These are phyloP conservation scores for Lentinula guzmanii DNA, from an alignment of 768 basidiomycete species.

Conservation along the genomic window DNA sequence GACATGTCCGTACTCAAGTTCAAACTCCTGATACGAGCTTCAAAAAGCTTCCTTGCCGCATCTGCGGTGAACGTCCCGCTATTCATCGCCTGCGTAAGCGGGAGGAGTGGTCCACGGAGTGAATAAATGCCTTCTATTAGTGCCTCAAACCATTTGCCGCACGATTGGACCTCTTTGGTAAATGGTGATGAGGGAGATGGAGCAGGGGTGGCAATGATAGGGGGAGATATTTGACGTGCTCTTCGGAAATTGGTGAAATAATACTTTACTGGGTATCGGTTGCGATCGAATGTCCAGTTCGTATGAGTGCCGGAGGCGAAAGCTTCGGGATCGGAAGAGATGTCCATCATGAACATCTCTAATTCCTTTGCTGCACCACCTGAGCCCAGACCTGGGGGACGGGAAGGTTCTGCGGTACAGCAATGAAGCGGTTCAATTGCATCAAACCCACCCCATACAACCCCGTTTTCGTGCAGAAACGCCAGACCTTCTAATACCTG, in stretches of 20 bases:
- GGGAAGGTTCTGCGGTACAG: constrained; percentile 14
- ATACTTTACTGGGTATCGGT: constrained; percentile 23
- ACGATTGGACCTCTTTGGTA: constrained; percentile 2
- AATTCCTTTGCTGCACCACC: background rate
- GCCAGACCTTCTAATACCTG: constrained; percentile 46
- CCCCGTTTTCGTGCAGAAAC: constrained; percentile 40
- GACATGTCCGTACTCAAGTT: background rate
- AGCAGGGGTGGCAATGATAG: background rate
- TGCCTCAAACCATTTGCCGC: background rate
- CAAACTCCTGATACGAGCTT: constrained; percentile 21
- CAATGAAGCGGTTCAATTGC: background rate
- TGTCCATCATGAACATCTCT: constrained; percentile 12
- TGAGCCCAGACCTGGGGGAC: constrained; percentile 8
- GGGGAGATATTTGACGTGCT: constrained; percentile 15
- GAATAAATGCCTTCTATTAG: background rate
- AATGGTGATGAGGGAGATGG: constrained; percentile 7
- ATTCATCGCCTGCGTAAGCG: constrained; percentile 42
- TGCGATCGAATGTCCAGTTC: constrained; percentile 24
- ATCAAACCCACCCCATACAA: constrained; percentile 27
- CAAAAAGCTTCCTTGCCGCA: constrained; percentile 42
- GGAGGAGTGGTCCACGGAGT: constrained; percentile 34
- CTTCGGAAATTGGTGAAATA: constrained; percentile 23
- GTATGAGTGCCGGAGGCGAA: constrained; percentile 9
- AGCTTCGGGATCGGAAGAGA: constrained; percentile 9
- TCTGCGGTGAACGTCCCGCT: constrained; percentile 43